Base-by-base conservation (phyloP, 2,329 filamentous ascomycete species). In the Paraphaeosphaeria sporulosa region DNA sequence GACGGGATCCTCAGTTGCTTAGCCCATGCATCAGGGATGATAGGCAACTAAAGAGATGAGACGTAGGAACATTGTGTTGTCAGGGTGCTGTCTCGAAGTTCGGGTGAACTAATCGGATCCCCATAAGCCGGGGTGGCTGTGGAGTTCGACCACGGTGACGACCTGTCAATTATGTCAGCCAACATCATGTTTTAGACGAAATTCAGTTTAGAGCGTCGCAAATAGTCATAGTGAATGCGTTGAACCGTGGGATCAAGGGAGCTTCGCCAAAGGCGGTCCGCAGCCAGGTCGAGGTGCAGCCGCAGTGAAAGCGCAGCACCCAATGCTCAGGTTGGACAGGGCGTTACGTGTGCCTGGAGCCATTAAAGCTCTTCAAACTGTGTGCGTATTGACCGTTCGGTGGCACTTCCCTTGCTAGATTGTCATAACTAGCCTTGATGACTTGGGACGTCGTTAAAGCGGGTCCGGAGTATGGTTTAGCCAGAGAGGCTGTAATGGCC, bases 31-130 rank as follows among this genome's bases (percentile, higher is more conserved):
- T 75, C 70, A 70, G 69, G 67, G 62, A 71, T 66, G 74, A 77
- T 76, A 76, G n/a, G 69, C 65, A 34, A 54, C 17, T 44, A 54
- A n/a, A 71, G 70, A 76, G 64, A 74, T 76, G 76, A 78, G 76
- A 79, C 75, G 72, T 75, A 67, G 69, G 68, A 63, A 60, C 55
- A 58, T 61, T 43, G 57, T 65, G 58, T 60, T 58, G 63, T 63
- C 64, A 75, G 65, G 68, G 70, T 72, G 67, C 65, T 75, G 74
- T 77, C 71, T 77, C 72, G 64, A 76, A 74, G 70, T 64, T 74
- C 70, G 72, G 73, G 66, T 66, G 66, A 68, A 71, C 62, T 71
- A 62, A 59, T 72, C 74, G 75, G 75, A 73, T 77, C 74, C 75
- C 75, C 75, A 72, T 72, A 69, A 72, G 66, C 75, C 74, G 74